phyloP scores from a whole-genome alignment of 306 rosid genomes.

The Vigna hirtella region DNA sequence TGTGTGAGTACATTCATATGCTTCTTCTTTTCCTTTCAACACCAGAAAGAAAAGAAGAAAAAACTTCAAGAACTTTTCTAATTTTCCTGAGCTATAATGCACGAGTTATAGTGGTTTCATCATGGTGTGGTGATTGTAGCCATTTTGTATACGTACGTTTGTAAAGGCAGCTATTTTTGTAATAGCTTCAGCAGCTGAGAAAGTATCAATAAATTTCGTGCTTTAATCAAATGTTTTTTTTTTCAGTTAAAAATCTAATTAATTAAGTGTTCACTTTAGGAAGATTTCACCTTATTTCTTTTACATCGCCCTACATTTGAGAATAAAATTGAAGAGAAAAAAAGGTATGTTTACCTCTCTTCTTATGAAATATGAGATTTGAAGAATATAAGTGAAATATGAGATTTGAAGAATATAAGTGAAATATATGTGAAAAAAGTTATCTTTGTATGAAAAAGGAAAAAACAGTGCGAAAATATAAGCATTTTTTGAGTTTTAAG shows the following conservation, averaged over 20 bases:
- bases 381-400: neutral
- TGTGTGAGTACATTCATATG: conserved; percentile 28
- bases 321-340: neutral
- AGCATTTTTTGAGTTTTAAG: no score
- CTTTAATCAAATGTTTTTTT: no score
- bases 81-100: conserved; percentile 22
- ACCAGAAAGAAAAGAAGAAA: neutral
- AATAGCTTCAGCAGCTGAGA: conserved; percentile 4
- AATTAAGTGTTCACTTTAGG: neutral
- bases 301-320: no score
- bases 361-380: neutral
- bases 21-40: conserved; percentile 11
- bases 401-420: neutral
- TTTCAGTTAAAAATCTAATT: no score
- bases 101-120: conserved; percentile 15
- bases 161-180: conserved; percentile 36
- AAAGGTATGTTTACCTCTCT: neutral
- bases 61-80: neutral
- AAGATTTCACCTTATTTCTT: neutral
- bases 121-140: conserved; percentile 1
- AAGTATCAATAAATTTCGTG: neutral
- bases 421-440: no score
- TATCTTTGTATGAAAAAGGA: no score
- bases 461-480: no score
- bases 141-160: neutral